These are phyloP conservation scores for Coemansia javaensis DNA, from an alignment of 192 early-diverging fungal species.

Conservation along the genomic window DNA sequence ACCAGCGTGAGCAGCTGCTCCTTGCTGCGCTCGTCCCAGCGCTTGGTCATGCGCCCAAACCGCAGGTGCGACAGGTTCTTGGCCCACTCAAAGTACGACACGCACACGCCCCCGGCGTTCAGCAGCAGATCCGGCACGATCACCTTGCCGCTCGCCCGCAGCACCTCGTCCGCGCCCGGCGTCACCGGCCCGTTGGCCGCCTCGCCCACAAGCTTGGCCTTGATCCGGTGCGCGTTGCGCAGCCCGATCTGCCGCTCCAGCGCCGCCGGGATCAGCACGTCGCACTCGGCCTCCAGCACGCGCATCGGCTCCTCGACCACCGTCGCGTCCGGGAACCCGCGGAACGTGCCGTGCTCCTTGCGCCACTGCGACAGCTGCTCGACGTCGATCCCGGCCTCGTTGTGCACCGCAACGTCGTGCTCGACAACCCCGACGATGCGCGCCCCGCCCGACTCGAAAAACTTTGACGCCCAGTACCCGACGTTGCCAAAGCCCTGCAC, in stretches of 20 bases:
- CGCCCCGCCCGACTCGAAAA: constrained; percentile 75
- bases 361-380: constrained; percentile 63
- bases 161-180: constrained; percentile 63
- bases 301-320: constrained; percentile 54
- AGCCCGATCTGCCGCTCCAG: constrained; percentile 75
- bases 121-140: constrained; percentile 73
- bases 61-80: constrained; percentile 82
- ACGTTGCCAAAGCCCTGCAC: constrained; percentile 87
- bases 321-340: constrained; percentile 58
- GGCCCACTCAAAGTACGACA: constrained; percentile 79
- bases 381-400: constrained; percentile 60
- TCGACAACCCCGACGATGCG: constrained; percentile 72
- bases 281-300: constrained; percentile 72
- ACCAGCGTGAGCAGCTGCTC: constrained; percentile 63
- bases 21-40: constrained; percentile 77
- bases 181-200: constrained; percentile 80
- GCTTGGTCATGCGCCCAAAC: constrained; percentile 80
- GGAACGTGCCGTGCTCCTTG: constrained; percentile 61
- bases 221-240: constrained; percentile 65
- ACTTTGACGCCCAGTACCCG: constrained; percentile 77
- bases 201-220: constrained; percentile 77
- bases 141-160: constrained; percentile 56
- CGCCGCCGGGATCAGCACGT: constrained; percentile 77
- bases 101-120: constrained; percentile 81
- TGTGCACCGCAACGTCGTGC: constrained; percentile 62